phyloP scores from a whole-genome alignment of 1,139 yeast genomes.

The Sugiyamaella neomexicana region DNA sequence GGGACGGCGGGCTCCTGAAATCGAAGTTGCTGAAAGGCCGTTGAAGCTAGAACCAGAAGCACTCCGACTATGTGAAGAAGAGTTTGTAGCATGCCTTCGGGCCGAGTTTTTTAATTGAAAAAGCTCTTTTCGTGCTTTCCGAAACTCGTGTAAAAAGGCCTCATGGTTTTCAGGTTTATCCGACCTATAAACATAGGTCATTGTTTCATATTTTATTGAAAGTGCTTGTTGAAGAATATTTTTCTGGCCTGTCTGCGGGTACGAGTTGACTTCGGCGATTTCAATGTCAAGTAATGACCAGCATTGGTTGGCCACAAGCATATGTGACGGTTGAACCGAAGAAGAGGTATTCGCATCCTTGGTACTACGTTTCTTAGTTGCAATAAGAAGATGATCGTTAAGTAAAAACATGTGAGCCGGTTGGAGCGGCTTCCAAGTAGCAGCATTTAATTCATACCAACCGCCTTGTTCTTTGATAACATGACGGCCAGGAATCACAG shows the following conservation, averaged over 20 bases:
- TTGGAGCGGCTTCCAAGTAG: conserved; percentile 80
- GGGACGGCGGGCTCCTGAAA: conserved; percentile 3
- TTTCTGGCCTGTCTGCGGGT: conserved; percentile 18
- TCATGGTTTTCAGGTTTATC: conserved; percentile 60
- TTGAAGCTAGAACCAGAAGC: conserved; percentile 16
- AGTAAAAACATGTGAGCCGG: conserved; percentile 74
- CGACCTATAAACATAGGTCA: conserved; percentile 63
- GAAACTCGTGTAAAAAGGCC: conserved; percentile 58
- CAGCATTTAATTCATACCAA: conserved; percentile 85
- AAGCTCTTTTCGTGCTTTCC: conserved; percentile 65
- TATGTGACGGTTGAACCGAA: conserved; percentile 32
- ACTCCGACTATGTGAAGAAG: conserved; percentile 10
- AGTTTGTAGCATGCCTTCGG: neutral
- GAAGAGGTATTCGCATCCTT: conserved; percentile 3
- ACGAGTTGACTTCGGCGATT: conserved; percentile 44
- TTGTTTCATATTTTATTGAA: conserved; percentile 43
- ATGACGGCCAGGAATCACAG: conserved; percentile 79
- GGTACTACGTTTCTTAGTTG: conserved; percentile 54
- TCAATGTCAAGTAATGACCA: conserved; percentile 70
- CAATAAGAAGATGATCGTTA: conserved; percentile 75
- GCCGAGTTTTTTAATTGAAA: conserved; percentile 28
- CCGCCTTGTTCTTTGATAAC: conserved; percentile 76
- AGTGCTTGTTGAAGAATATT: conserved; percentile 37
- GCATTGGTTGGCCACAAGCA: conserved; percentile 72
- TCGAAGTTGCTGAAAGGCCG: conserved; percentile 1